A percentile compares a stretch with the other conserved stretches of the same genome.
phyloP scores from a whole-genome alignment of 164 flowering plant genomes.

The Brasenia schreberi region DNA sequence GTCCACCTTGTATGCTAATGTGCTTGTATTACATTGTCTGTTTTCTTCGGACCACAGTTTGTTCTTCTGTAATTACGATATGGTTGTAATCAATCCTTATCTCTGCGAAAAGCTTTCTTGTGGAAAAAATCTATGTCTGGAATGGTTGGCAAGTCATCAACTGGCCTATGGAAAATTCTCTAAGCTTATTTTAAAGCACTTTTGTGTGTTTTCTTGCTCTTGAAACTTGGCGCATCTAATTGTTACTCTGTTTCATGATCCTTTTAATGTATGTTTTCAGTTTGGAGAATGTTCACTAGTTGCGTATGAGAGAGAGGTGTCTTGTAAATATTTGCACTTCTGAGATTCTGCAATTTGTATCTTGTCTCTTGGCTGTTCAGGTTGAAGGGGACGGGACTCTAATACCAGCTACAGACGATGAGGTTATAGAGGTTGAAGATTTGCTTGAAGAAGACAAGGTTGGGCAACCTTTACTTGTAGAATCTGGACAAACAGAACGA shows the following conservation, averaged over 20 bases:
- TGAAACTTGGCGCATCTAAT: not conserved
- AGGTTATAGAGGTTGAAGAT: constrained; percentile 55
- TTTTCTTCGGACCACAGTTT: too few relatives aligned
- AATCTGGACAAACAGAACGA: not conserved
- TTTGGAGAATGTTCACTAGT: not conserved
- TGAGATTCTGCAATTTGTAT: not conserved
- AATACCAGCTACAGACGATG: constrained; percentile 40
- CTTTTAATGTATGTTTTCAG: not conserved
- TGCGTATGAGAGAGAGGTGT: not conserved
- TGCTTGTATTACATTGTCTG: too few relatives aligned
- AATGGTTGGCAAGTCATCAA: too few relatives aligned
- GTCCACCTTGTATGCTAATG: too few relatives aligned
- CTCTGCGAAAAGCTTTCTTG: too few relatives aligned
- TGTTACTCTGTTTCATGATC: not conserved
- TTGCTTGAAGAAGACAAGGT: constrained; percentile 25
- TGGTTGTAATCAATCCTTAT: too few relatives aligned
- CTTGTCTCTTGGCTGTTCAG: constrained; percentile 13
- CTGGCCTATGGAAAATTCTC: not conserved
- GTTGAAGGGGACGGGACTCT: constrained; percentile 35
- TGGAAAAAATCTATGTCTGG: too few relatives aligned
- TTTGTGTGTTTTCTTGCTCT: not conserved
- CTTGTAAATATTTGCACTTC: not conserved
- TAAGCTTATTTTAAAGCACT: not conserved
- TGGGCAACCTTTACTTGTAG: not conserved
- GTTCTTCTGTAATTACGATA: too few relatives aligned